Conservation (phyloP, 2,329 filamentous ascomycete species). For the Fusarium haematococcum region DNA sequence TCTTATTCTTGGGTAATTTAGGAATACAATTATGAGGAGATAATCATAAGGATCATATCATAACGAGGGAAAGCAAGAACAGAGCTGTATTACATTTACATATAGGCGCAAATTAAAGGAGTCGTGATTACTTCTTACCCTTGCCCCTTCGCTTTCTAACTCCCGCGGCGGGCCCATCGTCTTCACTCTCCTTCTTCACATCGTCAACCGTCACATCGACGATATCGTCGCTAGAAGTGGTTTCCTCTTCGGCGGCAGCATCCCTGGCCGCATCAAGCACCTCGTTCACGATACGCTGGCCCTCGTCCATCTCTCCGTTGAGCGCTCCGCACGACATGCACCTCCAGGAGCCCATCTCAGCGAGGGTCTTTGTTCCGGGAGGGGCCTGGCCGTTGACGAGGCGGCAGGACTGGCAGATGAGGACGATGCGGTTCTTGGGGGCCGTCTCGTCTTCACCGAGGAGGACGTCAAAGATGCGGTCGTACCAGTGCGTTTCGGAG, state of each 20-base stretch:
- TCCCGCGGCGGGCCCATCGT: slow-evolving; percentile 37
- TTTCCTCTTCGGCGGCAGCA: slow-evolving; percentile 26
- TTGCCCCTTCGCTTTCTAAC: slow-evolving; percentile 44
- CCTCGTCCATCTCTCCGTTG: slow-evolving; percentile 87
- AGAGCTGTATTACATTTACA: slow-evolving; percentile 12
- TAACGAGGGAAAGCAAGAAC: not conserved
- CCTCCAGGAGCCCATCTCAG: slow-evolving; percentile 87
- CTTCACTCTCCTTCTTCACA: slow-evolving; percentile 23
- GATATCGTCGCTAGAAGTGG: slow-evolving; percentile 15
- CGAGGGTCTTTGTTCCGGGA: slow-evolving; percentile 80
- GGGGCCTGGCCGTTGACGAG: slow-evolving; percentile 97
- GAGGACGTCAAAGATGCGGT: slow-evolving; percentile 90
- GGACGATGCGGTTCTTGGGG: slow-evolving; percentile 87
- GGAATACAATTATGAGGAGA: not conserved
- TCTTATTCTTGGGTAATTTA: not conserved
- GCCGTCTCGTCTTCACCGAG: slow-evolving; percentile 95
- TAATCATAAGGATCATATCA: not conserved
- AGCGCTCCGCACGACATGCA: slow-evolving; percentile 85
- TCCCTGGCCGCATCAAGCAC: slow-evolving; percentile 57
- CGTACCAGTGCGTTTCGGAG: slow-evolving; percentile 83
- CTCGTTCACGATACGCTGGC: slow-evolving; percentile 77
- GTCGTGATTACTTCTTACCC: slow-evolving; percentile 39
- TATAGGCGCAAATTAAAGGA: slow-evolving; percentile 1
- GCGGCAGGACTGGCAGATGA: slow-evolving; percentile 85
- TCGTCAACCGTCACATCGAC: slow-evolving; percentile 28